Evolutionary conservation across 129 eudicot species (phyloP).

Genomic region (Calendula officinalis): DNA sequence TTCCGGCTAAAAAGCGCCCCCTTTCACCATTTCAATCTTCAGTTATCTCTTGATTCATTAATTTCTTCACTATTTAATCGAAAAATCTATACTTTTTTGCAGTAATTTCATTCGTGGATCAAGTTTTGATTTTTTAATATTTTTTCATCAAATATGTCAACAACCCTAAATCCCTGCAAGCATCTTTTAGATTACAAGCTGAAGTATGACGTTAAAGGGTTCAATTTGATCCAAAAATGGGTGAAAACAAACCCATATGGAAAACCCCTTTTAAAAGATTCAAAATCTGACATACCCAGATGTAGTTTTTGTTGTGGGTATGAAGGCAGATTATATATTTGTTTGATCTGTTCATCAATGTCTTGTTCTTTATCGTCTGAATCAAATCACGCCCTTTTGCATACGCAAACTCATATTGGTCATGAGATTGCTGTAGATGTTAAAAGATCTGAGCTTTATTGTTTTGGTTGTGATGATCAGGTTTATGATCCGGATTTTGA

Average conservation of each 20-base stretch:
- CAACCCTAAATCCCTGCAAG: slow-evolving; percentile 60
- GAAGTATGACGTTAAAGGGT: slow-evolving; percentile 57
- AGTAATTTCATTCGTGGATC: slow-evolving; percentile 17
- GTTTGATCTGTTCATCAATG: slow-evolving; percentile 74
- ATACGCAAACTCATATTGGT: slow-evolving; percentile 38
- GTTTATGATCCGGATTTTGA: slow-evolving; percentile 91
- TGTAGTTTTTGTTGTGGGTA: slow-evolving; percentile 64
- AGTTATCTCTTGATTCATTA: slow-evolving; percentile 25
- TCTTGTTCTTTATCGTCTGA: slow-evolving; percentile 43
- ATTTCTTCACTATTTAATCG: slow-evolving; percentile 2
- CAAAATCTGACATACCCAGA: slow-evolving; percentile 57
- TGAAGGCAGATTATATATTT: slow-evolving; percentile 60
- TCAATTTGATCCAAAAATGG: slow-evolving; percentile 48
- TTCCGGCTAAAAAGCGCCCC: slow-evolving; percentile 41
- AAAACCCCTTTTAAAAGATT: slow-evolving; percentile 33
- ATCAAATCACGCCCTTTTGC: slow-evolving; percentile 63
- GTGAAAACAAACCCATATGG: slow-evolving; percentile 46
- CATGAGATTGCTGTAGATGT: slow-evolving; percentile 69
- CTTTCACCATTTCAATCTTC: slow-evolving; percentile 8
- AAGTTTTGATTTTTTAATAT: slow-evolving; percentile 1
- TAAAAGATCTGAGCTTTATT: slow-evolving; percentile 72
- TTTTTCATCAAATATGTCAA: slow-evolving; percentile 26
- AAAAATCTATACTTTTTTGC: neutral
- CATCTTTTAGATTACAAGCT: slow-evolving; percentile 68
- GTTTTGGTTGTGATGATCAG: slow-evolving; percentile 72